phyloP scores from a whole-genome alignment of 2,329 filamentous ascomycete species.

The Sarocladium strictum region DNA sequence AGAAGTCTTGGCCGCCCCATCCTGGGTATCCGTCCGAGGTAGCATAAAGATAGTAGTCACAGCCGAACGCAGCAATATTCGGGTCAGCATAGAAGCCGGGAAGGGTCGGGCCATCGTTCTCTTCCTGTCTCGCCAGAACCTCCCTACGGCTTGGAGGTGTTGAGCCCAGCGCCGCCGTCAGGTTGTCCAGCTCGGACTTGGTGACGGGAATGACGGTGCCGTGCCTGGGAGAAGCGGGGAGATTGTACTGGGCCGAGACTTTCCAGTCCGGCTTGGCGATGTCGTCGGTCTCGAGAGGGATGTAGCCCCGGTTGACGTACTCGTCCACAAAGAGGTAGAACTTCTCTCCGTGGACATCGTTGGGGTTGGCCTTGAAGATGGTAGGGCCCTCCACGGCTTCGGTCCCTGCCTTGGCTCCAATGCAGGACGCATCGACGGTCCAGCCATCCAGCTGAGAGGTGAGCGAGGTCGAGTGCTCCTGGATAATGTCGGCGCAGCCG shows the following conservation, averaged over 20 bases:
- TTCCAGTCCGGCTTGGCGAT: constrained; percentile 43
- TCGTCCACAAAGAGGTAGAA: constrained; percentile 52
- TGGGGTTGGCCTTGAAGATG: constrained; percentile 42
- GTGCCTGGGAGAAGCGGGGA: constrained; percentile 45
- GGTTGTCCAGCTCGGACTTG: constrained; percentile 32
- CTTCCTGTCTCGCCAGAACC: background rate
- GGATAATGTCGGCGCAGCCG: constrained; percentile 48
- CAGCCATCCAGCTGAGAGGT: constrained; percentile 35
- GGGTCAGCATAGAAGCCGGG: constrained; percentile 38
- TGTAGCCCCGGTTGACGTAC: constrained; percentile 43
- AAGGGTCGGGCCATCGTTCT: constrained; percentile 26
- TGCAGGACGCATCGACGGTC: constrained; percentile 40
- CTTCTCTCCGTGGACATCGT: constrained; percentile 44
- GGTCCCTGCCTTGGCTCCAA: constrained; percentile 43
- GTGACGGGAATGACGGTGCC: constrained; percentile 49
- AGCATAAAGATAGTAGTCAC: constrained; percentile 40
- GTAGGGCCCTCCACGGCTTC: constrained; percentile 45
- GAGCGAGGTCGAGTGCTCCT: constrained; percentile 39
- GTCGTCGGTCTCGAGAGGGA: constrained; percentile 44
- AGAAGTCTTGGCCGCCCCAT: constrained; percentile 42
- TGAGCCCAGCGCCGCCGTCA: constrained; percentile 16
- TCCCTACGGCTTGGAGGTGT: background rate
- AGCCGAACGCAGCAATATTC: constrained; percentile 36
- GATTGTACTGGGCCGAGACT: constrained; percentile 36
- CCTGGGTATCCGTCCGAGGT: constrained; percentile 38